These are phyloP conservation scores for Scheffersomyces titani DNA, from an alignment of 1,139 yeast species.

Conservation along the genomic window DNA sequence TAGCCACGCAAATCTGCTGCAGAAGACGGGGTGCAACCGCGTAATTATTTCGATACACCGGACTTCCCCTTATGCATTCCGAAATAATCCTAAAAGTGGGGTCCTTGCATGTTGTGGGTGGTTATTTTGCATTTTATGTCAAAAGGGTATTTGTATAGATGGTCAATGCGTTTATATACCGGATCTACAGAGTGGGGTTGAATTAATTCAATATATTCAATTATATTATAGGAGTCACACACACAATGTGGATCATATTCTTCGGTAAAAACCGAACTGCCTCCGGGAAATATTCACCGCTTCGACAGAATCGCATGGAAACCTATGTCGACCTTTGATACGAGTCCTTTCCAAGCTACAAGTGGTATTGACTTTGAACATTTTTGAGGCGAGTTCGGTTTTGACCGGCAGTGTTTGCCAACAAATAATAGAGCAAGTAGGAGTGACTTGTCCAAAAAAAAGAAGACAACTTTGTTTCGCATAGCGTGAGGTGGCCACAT, in stretches of 20 bases:
- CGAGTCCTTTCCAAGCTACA: neutral
- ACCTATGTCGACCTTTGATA: neutral
- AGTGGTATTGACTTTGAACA: neutral
- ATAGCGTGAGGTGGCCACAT: slow-evolving; percentile 9
- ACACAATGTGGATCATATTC: neutral
- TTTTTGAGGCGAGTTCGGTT: neutral
- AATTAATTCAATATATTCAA: neutral
- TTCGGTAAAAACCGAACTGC: neutral
- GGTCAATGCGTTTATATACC: neutral
- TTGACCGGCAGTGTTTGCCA: neutral
- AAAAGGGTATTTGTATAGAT: neutral
- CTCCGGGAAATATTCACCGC: neutral
- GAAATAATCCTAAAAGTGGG: neutral
- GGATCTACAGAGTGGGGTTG: neutral
- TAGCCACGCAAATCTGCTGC: neutral
- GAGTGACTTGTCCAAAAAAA: neutral
- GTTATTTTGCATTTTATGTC: neutral
- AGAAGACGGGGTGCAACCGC: neutral
- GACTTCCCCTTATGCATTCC: neutral
- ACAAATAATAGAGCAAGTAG: neutral
- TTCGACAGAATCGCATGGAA: neutral
- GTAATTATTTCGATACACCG: neutral
- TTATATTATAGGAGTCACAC: neutral
- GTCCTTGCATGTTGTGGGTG: neutral
- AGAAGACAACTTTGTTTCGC: neutral